These are phyloP conservation scores for Saccharum spontaneum DNA, from an alignment of 176 grass and related monocot genomes.

Conservation along the genomic window DNA sequence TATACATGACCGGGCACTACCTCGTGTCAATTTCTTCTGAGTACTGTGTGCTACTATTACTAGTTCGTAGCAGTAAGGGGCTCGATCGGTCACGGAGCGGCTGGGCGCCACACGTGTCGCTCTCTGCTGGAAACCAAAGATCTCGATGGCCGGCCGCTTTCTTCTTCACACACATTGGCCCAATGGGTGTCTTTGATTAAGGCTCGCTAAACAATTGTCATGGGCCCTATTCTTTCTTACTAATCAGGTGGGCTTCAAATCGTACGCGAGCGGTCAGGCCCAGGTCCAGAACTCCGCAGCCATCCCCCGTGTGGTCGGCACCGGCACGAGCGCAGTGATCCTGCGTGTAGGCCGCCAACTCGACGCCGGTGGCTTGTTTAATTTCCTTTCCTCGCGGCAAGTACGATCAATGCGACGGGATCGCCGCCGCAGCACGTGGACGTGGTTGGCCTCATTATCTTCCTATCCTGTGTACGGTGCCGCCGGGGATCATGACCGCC, in stretches of 20 bases:
- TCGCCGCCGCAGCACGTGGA: conserved; percentile 21
- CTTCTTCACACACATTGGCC: too few species aligned
- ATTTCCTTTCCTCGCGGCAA: background rate
- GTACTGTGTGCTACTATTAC: too few species aligned
- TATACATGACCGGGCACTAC: too few species aligned
- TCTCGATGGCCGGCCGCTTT: background rate
- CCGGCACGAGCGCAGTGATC: background rate
- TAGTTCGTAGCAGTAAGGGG: too few species aligned
- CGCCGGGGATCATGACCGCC: background rate
- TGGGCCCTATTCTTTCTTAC: background rate
- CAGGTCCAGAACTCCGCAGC: background rate
- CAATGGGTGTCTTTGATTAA: background rate
- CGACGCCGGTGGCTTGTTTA: background rate
- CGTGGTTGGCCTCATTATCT: background rate
- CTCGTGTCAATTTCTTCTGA: too few species aligned
- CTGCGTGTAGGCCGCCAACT: too few species aligned
- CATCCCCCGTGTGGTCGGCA: background rate
- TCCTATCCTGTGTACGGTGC: background rate
- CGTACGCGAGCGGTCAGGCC: background rate
- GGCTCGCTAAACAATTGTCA: background rate
- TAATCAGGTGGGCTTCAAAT: background rate
- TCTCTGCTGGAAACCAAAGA: background rate
- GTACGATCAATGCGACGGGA: background rate
- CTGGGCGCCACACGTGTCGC: background rate
- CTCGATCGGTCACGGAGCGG: too few species aligned